Conservation (phyloP, 2,329 filamentous ascomycete species). For the Cladosporium sp. region DNA sequence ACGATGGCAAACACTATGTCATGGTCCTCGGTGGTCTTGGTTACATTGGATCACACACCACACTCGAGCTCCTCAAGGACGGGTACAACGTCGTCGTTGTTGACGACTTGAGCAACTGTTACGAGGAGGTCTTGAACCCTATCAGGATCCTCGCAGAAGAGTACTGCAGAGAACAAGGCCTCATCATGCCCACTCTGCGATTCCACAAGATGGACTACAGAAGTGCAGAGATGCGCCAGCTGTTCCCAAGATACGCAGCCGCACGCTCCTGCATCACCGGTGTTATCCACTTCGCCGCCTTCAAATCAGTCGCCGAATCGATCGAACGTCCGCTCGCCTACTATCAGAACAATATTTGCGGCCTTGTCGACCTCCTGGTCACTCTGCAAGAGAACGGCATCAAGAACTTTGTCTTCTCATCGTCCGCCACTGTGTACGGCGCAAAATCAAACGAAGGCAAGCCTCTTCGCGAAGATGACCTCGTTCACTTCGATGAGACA, state of each 20-base stretch:
- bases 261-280: conserved; percentile 52
- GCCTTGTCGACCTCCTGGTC: conserved; percentile 56
- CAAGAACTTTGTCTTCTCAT: conserved; percentile 65
- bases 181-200: conserved; percentile 41
- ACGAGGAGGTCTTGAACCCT: conserved; percentile 35
- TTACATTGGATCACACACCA: conserved; percentile 55
- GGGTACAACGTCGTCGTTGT: conserved; percentile 51
- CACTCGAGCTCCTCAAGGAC: conserved; percentile 50
- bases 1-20: conserved; percentile 33
- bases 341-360: conserved; percentile 65
- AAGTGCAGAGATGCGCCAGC: conserved; percentile 37
- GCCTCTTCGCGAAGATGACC: conserved; percentile 22
- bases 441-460: conserved; percentile 26
- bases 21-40: conserved; percentile 53
- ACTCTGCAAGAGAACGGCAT: conserved; percentile 57
- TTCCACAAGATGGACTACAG: conserved; percentile 49
- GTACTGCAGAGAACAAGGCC: conserved; percentile 37
- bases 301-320: conserved; percentile 63
- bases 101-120: conserved; percentile 44
- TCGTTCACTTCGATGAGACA: conserved; percentile 34
- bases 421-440: conserved; percentile 65
- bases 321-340: conserved; percentile 59
- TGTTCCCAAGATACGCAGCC: conserved; percentile 41
- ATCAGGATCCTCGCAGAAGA: conserved; percentile 34
- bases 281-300: conserved; percentile 67